Conservation (phyloP, 139 green algal genomes). For the Trebouxia sp. region DNA sequence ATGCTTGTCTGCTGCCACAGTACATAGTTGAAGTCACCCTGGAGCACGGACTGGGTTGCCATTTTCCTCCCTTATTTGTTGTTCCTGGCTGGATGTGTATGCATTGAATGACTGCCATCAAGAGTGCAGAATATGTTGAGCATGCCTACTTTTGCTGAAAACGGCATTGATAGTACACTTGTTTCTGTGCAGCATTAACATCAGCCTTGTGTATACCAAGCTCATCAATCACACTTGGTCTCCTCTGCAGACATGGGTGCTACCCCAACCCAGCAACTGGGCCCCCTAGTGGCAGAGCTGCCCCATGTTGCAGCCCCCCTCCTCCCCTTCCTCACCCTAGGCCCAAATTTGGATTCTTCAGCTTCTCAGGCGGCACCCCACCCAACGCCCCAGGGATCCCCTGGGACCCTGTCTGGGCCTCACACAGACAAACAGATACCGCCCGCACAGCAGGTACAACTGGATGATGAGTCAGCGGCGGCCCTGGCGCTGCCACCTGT, state of each 20-base stretch:
- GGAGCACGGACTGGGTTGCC: conserved; percentile 41
- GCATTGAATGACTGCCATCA: too few relatives aligned
- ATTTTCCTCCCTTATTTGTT: too few relatives aligned
- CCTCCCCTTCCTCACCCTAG: not conserved
- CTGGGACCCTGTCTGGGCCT: not conserved
- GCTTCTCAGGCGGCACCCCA: too few relatives aligned
- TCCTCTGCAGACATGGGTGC: not conserved
- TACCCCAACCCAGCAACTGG: not conserved
- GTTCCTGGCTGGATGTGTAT: too few relatives aligned
- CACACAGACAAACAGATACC: not conserved
- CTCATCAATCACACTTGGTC: too few relatives aligned
- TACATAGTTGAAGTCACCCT: conserved; percentile 69
- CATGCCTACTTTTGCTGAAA: too few relatives aligned
- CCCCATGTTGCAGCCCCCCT: conserved; percentile 11
- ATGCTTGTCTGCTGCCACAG: conserved; percentile 66
- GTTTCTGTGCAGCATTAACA: too few relatives aligned
- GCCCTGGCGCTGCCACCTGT: conserved; percentile 12
- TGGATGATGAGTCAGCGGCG: conserved; percentile 30
- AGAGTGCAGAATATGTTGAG: too few relatives aligned
- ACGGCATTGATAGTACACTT: too few relatives aligned
- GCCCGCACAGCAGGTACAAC: conserved; percentile 21
- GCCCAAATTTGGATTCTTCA: not conserved
- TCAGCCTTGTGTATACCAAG: too few relatives aligned
- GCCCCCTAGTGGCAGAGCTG: not conserved
- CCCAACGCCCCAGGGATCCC: not conserved